These are phyloP conservation scores for Smallanthus sonchifolius DNA, from an alignment of 129 eudicot genomes.

Conservation along the genomic window DNA sequence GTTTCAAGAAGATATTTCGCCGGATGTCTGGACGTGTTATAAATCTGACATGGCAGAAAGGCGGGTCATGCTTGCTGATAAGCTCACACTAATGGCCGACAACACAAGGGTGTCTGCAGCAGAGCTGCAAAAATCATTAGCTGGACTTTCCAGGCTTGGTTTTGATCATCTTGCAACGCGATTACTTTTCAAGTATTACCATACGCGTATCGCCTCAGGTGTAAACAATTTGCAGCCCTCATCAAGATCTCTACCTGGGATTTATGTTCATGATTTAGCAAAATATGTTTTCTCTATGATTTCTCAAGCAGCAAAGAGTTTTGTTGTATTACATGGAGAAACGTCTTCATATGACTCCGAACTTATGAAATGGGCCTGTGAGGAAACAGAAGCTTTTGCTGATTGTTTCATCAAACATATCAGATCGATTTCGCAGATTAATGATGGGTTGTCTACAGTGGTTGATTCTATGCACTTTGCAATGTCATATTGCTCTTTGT, in stretches of 20 bases:
- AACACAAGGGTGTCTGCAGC: conserved; percentile 54
- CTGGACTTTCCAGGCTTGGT: conserved; percentile 64
- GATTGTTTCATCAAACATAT: conserved; percentile 38
- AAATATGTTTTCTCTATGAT: conserved; percentile 50
- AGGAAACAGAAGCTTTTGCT: conserved; percentile 58
- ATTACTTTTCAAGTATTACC: conserved; percentile 55
- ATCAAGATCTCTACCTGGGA: conserved; percentile 30
- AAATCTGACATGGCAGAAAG: conserved; percentile 55
- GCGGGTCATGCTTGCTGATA: conserved; percentile 50
- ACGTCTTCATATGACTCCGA: conserved; percentile 39
- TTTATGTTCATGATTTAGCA: conserved; percentile 41
- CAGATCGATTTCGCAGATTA: conserved; percentile 42
- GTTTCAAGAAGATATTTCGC: conserved; percentile 30
- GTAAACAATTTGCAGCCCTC: conserved; percentile 39
- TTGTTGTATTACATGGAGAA: conserved; percentile 49
- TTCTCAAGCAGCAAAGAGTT: conserved; percentile 68
- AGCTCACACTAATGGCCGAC: conserved; percentile 48
- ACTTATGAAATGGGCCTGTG: conserved; percentile 49
- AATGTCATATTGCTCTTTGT: conserved; percentile 55
- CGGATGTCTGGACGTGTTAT: conserved; percentile 44
- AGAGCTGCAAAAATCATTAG: conserved; percentile 59
- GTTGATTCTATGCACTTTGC: conserved; percentile 52
- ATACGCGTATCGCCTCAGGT: conserved; percentile 43
- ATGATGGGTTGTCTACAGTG: conserved; percentile 40
- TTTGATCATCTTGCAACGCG: conserved; percentile 52